These are phyloP conservation scores for Lactifluus rugatus DNA, from an alignment of 768 basidiomycete species.

Conservation along the genomic window DNA sequence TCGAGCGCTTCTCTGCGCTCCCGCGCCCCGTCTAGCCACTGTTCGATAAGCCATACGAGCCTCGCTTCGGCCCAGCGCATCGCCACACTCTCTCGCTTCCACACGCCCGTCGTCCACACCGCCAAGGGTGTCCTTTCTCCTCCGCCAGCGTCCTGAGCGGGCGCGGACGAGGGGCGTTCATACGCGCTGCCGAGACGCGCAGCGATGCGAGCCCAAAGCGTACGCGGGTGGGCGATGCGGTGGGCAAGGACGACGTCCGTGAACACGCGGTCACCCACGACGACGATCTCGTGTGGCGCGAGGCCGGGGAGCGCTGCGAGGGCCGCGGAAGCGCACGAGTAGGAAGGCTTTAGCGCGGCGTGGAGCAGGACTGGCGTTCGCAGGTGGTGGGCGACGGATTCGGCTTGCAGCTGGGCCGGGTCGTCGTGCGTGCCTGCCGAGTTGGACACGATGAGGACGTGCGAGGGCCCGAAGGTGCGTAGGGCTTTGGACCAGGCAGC, in stretches of 20 bases:
- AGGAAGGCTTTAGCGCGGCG: slow-evolving; percentile 65
- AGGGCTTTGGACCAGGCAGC: slow-evolving; percentile 68
- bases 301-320: slow-evolving; percentile 39
- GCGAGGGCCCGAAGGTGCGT: slow-evolving; percentile 60
- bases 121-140: slow-evolving; percentile 42
- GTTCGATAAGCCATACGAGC: slow-evolving; percentile 38
- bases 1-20: slow-evolving; percentile 5
- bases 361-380: slow-evolving; percentile 79
- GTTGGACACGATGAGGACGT: slow-evolving; percentile 89
- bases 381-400: slow-evolving; percentile 72
- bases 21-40: slow-evolving; percentile 26
- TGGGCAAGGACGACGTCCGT: slow-evolving; percentile 87
- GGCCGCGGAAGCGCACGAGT: slow-evolving; percentile 66
- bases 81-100: slow-evolving; percentile 51
- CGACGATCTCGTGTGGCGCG: slow-evolving; percentile 52
- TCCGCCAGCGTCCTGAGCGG: neutral
- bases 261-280: slow-evolving; percentile 88
- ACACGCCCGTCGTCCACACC: slow-evolving; percentile 63
- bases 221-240: slow-evolving; percentile 39
- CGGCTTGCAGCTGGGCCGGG: slow-evolving; percentile 77
- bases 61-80: slow-evolving; percentile 53
- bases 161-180: neutral
- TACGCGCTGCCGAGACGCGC: neutral
- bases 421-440: slow-evolving; percentile 81
- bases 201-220: slow-evolving; percentile 1